These are phyloP conservation scores for Brachypodium distachyon DNA, from an alignment of 202 grass and related monocot genomes.

Conservation along the genomic window DNA sequence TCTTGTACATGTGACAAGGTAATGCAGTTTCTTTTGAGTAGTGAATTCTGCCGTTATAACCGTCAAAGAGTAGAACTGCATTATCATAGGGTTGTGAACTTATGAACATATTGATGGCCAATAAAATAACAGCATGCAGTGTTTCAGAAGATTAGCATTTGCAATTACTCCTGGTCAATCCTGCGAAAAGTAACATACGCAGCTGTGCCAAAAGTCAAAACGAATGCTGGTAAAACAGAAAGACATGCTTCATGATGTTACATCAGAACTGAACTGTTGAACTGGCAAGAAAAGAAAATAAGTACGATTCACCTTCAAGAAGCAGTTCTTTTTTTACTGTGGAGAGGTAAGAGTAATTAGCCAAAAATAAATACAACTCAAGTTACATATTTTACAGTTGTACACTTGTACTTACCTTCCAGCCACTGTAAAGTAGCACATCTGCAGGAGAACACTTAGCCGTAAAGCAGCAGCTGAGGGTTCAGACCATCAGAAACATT, in stretches of 20 bases:
- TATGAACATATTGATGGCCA: neutral
- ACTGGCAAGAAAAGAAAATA: neutral
- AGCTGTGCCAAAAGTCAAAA: neutral
- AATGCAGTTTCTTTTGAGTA: neutral
- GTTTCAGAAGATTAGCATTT: neutral
- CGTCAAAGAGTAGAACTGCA: neutral
- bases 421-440: constrained; percentile 5
- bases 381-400: neutral
- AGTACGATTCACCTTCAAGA: neutral
- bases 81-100: neutral
- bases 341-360: neutral
- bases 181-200: neutral
- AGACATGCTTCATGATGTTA: neutral
- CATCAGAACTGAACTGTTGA: neutral
- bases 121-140: neutral
- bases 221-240: neutral
- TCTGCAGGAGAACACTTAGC: neutral
- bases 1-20: neutral
- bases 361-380: neutral
- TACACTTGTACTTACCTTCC: neutral
- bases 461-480: constrained; percentile 21
- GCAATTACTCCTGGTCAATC: neutral
- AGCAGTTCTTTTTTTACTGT: neutral
- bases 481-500: constrained; percentile 16
- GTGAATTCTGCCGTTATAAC: neutral